These are phyloP conservation scores for Wickerhamiella shivajii DNA, from an alignment of 805 yeast species.

Conservation along the genomic window DNA sequence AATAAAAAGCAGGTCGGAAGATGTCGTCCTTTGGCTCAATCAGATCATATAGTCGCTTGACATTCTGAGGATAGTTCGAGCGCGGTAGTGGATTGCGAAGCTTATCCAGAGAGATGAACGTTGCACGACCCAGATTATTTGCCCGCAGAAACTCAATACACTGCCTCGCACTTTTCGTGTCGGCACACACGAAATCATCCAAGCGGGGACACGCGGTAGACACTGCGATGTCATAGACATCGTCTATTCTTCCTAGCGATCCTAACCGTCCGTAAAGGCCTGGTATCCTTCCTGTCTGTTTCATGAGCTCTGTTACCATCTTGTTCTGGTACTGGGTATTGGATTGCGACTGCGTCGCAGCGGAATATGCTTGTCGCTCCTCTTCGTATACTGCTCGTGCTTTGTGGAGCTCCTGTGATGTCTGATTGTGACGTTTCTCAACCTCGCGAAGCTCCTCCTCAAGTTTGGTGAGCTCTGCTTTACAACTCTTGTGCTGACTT, in stretches of 20 bases:
- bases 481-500: constrained; percentile 31
- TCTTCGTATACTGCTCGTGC: constrained; percentile 9
- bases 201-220: constrained; percentile 89
- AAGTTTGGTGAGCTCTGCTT: constrained; percentile 36
- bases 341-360: constrained; percentile 43
- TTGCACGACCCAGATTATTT: constrained; percentile 76
- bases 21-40: constrained; percentile 49
- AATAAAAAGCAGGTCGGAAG: constrained; percentile 78
- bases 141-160: constrained; percentile 74
- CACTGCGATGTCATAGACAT: constrained; percentile 78
- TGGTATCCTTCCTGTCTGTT: constrained; percentile 67
- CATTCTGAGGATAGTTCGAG: constrained; percentile 62
- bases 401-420: background rate
- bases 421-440: background rate
- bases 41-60: constrained; percentile 74
- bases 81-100: constrained; percentile 31
- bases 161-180: constrained; percentile 51
- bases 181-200: constrained; percentile 86
- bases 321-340: constrained; percentile 53
- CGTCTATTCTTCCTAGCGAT: constrained; percentile 81
- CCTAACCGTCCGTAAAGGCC: constrained; percentile 90
- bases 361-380: constrained; percentile 38
- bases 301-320: constrained; percentile 53
- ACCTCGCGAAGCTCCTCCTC: constrained; percentile 9
- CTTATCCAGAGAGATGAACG: constrained; percentile 67